Base-by-base conservation (phyloP, 495 filamentous ascomycete genomes). In the Neurospora tetrasperma region DNA sequence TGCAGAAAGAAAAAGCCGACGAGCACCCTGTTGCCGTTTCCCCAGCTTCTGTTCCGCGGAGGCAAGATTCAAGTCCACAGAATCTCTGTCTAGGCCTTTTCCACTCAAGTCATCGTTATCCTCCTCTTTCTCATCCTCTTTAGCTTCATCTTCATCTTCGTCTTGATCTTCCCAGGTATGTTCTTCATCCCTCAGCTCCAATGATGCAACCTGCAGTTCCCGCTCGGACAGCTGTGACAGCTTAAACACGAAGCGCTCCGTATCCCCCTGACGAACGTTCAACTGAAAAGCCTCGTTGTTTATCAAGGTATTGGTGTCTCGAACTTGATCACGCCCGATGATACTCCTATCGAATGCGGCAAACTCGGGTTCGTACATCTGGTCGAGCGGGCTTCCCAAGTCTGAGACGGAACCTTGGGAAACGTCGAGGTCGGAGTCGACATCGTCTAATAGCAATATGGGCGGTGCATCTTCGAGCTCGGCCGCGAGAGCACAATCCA, bases 1-100 rank as follows among this genome's bases (percentile, higher is more conserved):
- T 42, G 94, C 86, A 5, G 93, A 92, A 69, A 98, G 85, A 76
- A 90, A 97, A 8, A 97, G 82, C 2, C 83, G 89, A 20, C 82
- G 85, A 7, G 83, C 71, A 2, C 75, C 16, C 38, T 71, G 70
- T 72, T 82, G 79, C 44, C 83, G 78, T 35, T 71, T 77, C 7
- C 11, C 16, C 40, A 82, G 71, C 59, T 70, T 75, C 70, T 70
- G 69, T 70, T 76, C 68, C 46, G 42, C 48, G 46, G 12, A 62
- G 16, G 12, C 12, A 62, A 14, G 7, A 62, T 35, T 4, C 14
- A 12, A 66, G 27, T 66, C 31, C 54, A 14, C 54, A 18, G 14
- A 14, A 5, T 66, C 54, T 66, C 27, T 66, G 12, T 31, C 27
- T 12, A 66, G 54, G 3, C 14, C 16, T 31, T 66, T 14, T 3